These are phyloP conservation scores for Phycomyces nitens DNA, from an alignment of 192 early-diverging fungal genomes.

Conservation along the genomic window DNA sequence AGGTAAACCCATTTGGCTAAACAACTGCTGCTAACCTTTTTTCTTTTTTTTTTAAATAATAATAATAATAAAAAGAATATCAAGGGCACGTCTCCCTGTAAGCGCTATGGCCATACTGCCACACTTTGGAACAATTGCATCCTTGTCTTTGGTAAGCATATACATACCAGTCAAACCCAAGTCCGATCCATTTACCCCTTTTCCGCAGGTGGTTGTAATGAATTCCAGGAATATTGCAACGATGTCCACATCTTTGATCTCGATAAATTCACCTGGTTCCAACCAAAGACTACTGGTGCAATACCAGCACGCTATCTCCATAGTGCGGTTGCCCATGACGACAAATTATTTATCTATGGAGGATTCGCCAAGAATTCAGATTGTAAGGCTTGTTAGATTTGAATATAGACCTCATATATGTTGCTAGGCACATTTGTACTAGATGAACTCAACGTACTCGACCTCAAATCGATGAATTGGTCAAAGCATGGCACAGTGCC, in stretches of 20 bases:
- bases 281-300: conserved; percentile 52
- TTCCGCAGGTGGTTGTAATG: conserved; percentile 47
- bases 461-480: conserved; percentile 57
- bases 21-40: too few species aligned
- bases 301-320: conserved; percentile 50
- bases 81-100: conserved; percentile 50
- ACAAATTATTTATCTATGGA: conserved; percentile 61
- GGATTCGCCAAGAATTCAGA: conserved; percentile 55
- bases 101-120: conserved; percentile 59
- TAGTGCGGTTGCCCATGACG: conserved; percentile 56
- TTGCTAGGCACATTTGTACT: conserved; percentile 46
- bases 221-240: conserved; percentile 52
- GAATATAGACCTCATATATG: background rate
- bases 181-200: background rate
- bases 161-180: background rate
- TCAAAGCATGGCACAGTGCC: conserved; percentile 43
- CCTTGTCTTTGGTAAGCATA: conserved; percentile 48
- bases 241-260: conserved; percentile 59
- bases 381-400: conserved; percentile 35
- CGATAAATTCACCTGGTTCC: conserved; percentile 49
- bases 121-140: conserved; percentile 54
- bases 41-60: too few species aligned
- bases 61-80: conserved; percentile 9
- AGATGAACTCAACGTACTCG: conserved; percentile 52
- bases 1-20: too few species aligned